A percentile compares a stretch with the other conserved stretches of the same genome.
Evolutionary conservation across 331 rosid species (phyloP).

Genomic region (Rosa hybrid): DNA sequence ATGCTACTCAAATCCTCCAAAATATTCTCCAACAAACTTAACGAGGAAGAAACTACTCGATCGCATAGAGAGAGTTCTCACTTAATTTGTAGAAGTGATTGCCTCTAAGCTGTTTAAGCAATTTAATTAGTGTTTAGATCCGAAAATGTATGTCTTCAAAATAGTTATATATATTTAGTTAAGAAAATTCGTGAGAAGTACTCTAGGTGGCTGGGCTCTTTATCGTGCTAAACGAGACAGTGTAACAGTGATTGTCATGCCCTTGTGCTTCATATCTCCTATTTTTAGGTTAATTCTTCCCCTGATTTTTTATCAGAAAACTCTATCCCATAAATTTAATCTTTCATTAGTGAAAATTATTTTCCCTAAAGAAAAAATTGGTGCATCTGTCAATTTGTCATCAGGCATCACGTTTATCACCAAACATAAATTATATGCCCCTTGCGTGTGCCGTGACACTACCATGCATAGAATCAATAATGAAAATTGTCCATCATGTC

Average conservation of each 20-base stretch:
- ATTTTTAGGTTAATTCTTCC: too few species aligned
- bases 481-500: neutral
- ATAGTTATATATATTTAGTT: too few species aligned
- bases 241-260: neutral
- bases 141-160: neutral
- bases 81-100: too few species aligned
- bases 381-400: neutral
- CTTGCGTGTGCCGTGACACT: slow-evolving; percentile 8
- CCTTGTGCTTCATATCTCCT: too few species aligned
- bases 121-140: neutral
- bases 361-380: neutral
- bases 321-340: too few species aligned
- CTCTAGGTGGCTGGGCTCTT: too few species aligned
- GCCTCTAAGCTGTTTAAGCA: too few species aligned
- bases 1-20: neutral
- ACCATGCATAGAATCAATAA: neutral
- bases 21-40: neutral
- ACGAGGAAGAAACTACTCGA: neutral
- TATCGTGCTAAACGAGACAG: too few species aligned
- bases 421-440: neutral
- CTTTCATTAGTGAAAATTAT: neutral
- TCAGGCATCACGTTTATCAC: neutral
- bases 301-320: too few species aligned
- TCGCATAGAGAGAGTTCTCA: too few species aligned
- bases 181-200: too few species aligned